phyloP scores from a whole-genome alignment of 805 yeast genomes.

The Isabelozyma heimii region DNA sequence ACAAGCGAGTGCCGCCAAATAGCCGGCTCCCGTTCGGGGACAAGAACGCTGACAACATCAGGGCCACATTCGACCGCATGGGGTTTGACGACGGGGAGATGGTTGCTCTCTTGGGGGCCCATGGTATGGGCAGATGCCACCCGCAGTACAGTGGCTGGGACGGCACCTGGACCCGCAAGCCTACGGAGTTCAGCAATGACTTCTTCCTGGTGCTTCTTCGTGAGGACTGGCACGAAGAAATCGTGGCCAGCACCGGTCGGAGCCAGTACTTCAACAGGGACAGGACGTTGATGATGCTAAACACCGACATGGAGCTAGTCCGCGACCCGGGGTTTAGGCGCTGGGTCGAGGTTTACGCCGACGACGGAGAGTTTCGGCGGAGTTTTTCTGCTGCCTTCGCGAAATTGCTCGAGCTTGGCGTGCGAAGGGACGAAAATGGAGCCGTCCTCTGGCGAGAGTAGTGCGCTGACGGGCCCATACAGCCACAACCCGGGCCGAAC shows the following conservation, averaged over 20 bases:
- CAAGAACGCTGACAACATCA: constrained; percentile 43
- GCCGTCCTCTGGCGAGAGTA: not conserved
- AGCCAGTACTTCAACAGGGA: constrained; percentile 58
- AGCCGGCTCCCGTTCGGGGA: constrained; percentile 53
- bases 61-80: constrained; percentile 44
- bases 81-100: constrained; percentile 71
- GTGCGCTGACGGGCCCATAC: too few relatives aligned
- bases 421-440: constrained; percentile 27
- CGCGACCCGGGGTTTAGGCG: constrained; percentile 56
- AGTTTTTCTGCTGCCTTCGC: constrained; percentile 68
- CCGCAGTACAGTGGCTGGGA: constrained; percentile 71
- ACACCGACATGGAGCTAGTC: constrained; percentile 72
- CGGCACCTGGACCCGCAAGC: constrained; percentile 88
- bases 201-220: constrained; percentile 45
- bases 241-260: constrained; percentile 50
- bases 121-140: constrained; percentile 76
- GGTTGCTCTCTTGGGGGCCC: constrained; percentile 73
- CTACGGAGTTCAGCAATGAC: constrained; percentile 72
- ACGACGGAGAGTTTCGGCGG: constrained; percentile 56
- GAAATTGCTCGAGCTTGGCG: constrained; percentile 75
- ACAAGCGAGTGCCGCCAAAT: constrained; percentile 38
- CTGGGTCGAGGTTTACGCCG: constrained; percentile 71
- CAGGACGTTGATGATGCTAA: constrained; percentile 78
- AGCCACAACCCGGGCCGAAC: too few relatives aligned
- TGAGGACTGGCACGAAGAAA: constrained; percentile 48